Conservation (phyloP, 1,284 basidiomycete genomes). For the Melampsora allii-populina region DNA sequence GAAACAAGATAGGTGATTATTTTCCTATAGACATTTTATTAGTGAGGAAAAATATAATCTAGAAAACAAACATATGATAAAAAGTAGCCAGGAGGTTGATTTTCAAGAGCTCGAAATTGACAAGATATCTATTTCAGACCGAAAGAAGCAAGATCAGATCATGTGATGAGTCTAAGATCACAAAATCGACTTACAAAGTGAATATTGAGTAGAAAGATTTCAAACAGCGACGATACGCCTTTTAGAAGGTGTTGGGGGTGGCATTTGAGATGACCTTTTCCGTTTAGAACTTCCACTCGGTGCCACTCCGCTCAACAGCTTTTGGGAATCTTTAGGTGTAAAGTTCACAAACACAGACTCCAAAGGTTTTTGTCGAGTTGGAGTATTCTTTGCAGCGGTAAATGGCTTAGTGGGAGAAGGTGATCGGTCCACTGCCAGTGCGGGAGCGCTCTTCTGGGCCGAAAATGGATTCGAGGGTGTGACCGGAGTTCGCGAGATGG, state of each 20-base stretch:
- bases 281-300: conserved; percentile 50
- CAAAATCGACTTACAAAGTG: too few relatives aligned
- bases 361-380: background rate
- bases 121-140: too few relatives aligned
- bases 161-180: background rate
- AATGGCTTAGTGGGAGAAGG: background rate
- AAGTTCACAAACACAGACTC: conserved; percentile 49
- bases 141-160: background rate
- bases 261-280: conserved; percentile 27
- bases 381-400: background rate
- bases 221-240: background rate
- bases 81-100: too few relatives aligned
- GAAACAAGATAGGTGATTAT: too few relatives aligned
- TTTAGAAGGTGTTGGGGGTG: background rate
- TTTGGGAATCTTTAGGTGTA: conserved; percentile 47
- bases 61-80: too few relatives aligned
- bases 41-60: too few relatives aligned
- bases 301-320: conserved; percentile 48
- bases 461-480: background rate
- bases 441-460: background rate
- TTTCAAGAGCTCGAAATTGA: too few relatives aligned
- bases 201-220: background rate
- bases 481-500: background rate
- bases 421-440: background rate
- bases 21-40: too few relatives aligned